Percentiles rank a stretch among this genome's conserved stretches.
Conservation (phyloP, 345 rosid species). For the Pugionium cornutum region DNA sequence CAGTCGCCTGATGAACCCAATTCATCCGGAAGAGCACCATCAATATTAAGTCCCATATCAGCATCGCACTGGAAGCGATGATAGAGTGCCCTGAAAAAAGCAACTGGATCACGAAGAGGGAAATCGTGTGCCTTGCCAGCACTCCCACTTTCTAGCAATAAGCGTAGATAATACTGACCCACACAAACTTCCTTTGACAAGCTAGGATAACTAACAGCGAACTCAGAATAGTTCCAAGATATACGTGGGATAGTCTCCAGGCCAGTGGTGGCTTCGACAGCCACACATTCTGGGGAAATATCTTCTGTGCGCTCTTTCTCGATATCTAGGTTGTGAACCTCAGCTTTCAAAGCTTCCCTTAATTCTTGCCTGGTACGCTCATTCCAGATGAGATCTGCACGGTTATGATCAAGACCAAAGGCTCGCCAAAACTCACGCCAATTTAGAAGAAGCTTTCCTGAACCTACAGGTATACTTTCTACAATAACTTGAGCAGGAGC, state of each 20-base stretch:
- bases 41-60: conserved; percentile 91
- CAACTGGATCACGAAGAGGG: conserved; percentile 96
- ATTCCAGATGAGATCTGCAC: conserved; percentile 99
- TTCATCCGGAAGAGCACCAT: conserved; percentile 96
- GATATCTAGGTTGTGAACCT: conserved; percentile 92
- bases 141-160: conserved; percentile 95
- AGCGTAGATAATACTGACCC: conserved; percentile 93
- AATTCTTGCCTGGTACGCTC: conserved; percentile 98
- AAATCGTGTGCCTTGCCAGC: conserved; percentile 92
- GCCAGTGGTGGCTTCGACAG: conserved; percentile 54
- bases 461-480: conserved; percentile 90
- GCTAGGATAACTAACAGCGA: conserved; percentile 84
- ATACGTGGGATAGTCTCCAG: conserved; percentile 79
- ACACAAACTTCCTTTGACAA: conserved; percentile 99
- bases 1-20: conserved; percentile 95
- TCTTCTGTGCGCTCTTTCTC: conserved; percentile 98
- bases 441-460: conserved; percentile 85
- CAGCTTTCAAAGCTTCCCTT: conserved; percentile 95
- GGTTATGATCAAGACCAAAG: conserved; percentile 96
- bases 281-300: conserved; percentile 79
- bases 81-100: conserved; percentile 95
- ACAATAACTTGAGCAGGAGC: conserved; percentile 98
- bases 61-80: conserved; percentile 98
- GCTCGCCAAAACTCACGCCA: conserved; percentile 99
- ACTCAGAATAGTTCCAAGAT: conserved; percentile 99